These are phyloP conservation scores for Nothophoma quercina DNA, from an alignment of 2,329 filamentous ascomycete species.

Conservation along the genomic window DNA sequence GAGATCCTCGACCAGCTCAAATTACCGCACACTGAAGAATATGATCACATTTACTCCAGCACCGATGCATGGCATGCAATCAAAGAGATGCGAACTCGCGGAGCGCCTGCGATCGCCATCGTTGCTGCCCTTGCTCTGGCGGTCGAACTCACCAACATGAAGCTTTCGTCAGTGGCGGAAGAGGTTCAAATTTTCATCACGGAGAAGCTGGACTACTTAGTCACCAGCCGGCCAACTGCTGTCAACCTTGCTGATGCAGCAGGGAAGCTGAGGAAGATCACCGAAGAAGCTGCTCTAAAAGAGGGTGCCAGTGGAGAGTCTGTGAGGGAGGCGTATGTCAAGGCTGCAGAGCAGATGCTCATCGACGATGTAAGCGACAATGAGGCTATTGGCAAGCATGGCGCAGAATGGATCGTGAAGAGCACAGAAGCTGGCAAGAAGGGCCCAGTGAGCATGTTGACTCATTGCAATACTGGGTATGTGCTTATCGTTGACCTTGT, in stretches of 20 bases:
- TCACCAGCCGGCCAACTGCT: slow-evolving; percentile 88
- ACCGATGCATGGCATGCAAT: slow-evolving; percentile 85
- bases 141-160: slow-evolving; percentile 75
- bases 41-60: slow-evolving; percentile 73
- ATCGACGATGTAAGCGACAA: slow-evolving; percentile 88
- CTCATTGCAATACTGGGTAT: slow-evolving; percentile 96
- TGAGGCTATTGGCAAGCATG: slow-evolving; percentile 80
- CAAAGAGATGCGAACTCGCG: slow-evolving; percentile 78
- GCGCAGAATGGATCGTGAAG: slow-evolving; percentile 80
- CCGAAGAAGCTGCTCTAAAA: slow-evolving; percentile 59
- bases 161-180: slow-evolving; percentile 61
- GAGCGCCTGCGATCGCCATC: slow-evolving; percentile 95
- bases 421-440: slow-evolving; percentile 61
- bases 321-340: slow-evolving; percentile 75
- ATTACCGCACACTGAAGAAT: slow-evolving; percentile 80
- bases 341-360: slow-evolving; percentile 85
- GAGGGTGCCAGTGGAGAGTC: slow-evolving; percentile 56
- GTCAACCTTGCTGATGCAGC: slow-evolving; percentile 95
- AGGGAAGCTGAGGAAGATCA: slow-evolving; percentile 73
- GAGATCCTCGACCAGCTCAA: slow-evolving; percentile 85
- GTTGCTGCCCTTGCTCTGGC: slow-evolving; percentile 91
- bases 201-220: slow-evolving; percentile 82
- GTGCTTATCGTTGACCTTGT: background rate
- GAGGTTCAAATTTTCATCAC: slow-evolving; percentile 74
- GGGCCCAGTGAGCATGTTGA: slow-evolving; percentile 79